Evolutionary conservation across 2,329 filamentous ascomycete species (phyloP).

Genomic region (Escovopsis sp.): DNA sequence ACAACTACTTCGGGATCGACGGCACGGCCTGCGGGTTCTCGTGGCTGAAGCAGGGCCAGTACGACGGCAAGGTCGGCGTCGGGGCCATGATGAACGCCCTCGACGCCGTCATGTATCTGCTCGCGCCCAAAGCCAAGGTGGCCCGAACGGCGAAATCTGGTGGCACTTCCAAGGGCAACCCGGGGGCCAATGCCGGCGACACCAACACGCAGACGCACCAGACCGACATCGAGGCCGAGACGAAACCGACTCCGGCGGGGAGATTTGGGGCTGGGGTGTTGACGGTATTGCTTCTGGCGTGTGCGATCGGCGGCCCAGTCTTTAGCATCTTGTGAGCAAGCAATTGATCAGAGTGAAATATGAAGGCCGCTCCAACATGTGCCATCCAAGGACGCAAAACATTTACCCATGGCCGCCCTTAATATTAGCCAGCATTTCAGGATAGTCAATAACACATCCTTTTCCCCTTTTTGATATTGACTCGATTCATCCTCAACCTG

Average conservation of each 20-base stretch:
- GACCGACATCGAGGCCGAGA: constrained; percentile 13
- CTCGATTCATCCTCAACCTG: no score
- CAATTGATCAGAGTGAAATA: neutral
- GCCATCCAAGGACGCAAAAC: neutral
- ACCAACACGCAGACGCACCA: constrained; percentile 16
- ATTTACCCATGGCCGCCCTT: neutral
- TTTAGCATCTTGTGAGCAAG: constrained; percentile 29
- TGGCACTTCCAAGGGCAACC: constrained; percentile 42
- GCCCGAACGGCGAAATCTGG: constrained; percentile 41
- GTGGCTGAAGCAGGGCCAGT: constrained; percentile 39
- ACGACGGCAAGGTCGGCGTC: constrained; percentile 47
- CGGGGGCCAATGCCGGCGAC: constrained; percentile 26
- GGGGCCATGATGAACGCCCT: constrained; percentile 58
- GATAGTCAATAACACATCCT: no score
- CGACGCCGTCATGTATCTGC: constrained; percentile 45
- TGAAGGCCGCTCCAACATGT: neutral
- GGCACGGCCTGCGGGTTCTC: constrained; percentile 53
- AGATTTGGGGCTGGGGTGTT: constrained; percentile 41
- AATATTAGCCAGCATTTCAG: no score
- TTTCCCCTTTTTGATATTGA: no score
- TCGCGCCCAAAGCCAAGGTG: constrained; percentile 28
- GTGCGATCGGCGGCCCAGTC: constrained; percentile 33
- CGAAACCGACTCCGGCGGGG: constrained; percentile 33
- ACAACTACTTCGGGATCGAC: constrained; percentile 33
- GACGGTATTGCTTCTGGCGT: constrained; percentile 34